phyloP scores from a whole-genome alignment of 108 stramenopile species.

The Seminavis robusta region DNA sequence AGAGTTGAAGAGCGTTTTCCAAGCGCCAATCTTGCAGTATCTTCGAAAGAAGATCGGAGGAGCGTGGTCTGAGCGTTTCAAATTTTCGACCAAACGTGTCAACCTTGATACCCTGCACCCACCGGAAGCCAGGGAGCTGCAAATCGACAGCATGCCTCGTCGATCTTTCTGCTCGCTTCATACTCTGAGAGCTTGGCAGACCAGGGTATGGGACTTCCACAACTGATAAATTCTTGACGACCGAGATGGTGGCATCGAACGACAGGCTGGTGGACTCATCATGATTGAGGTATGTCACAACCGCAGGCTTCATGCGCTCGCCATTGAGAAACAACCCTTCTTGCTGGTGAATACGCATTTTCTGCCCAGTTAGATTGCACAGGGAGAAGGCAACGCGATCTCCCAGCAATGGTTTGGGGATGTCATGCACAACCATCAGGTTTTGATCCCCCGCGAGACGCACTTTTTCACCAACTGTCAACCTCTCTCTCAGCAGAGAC shows the following conservation, averaged over 20 bases:
- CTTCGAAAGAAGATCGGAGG: conserved; percentile 40
- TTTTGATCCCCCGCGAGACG: too few species aligned
- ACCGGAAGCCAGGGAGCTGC: conserved; percentile 88
- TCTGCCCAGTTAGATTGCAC: conserved; percentile 85
- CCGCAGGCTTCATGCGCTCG: conserved; percentile 18
- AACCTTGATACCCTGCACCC: conserved; percentile 76
- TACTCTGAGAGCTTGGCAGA: conserved; percentile 32
- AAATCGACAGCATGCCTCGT: conserved; percentile 73
- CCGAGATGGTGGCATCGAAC: conserved; percentile 85
- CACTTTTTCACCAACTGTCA: too few species aligned
- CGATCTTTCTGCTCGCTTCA: conserved; percentile 8
- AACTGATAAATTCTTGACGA: conserved; percentile 71
- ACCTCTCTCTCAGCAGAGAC: too few species aligned
- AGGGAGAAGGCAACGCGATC: conserved; percentile 90
- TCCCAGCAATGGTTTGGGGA: conserved; percentile 44
- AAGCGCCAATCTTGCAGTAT: conserved; percentile 73
- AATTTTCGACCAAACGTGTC: conserved; percentile 86
- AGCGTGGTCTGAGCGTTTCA: conserved; percentile 63
- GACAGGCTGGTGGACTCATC: conserved; percentile 56
- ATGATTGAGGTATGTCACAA: conserved; percentile 79
- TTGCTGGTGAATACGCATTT: conserved; percentile 74
- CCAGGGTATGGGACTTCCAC: conserved; percentile 88
- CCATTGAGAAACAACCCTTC: conserved; percentile 24
- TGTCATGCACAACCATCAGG: conserved; percentile 56
- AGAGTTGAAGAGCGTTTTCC: conserved; percentile 71